A percentile compares a stretch with the other conserved stretches of the same genome.
phyloP scores from a whole-genome alignment of 441 rosid genomes.

The Pelargonium cotyledonis region DNA sequence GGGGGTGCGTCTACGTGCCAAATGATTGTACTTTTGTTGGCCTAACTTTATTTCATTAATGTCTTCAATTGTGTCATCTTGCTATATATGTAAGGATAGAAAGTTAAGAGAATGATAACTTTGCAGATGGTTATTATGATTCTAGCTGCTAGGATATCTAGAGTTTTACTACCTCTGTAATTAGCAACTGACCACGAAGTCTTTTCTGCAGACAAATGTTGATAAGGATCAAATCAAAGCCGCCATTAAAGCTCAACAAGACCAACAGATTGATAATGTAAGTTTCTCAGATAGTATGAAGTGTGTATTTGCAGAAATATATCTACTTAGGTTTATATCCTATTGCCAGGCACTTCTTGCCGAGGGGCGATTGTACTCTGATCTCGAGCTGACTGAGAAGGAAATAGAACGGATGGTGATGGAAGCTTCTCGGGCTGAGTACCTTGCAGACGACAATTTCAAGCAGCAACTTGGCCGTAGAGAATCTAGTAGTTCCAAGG shows the following conservation, averaged over 20 bases:
- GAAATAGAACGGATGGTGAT: slow-evolving; percentile 88
- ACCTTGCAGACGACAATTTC: slow-evolving; percentile 54
- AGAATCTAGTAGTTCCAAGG: slow-evolving; percentile 73
- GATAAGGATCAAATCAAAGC: slow-evolving; percentile 94
- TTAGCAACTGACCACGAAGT: background rate
- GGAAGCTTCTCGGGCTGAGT: slow-evolving; percentile 97
- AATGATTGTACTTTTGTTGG: too few relatives aligned
- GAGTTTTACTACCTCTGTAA: background rate
- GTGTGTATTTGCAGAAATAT: background rate
- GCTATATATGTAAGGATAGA: too few relatives aligned
- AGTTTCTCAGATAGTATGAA: slow-evolving; percentile 20
- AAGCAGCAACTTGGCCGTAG: slow-evolving; percentile 52
- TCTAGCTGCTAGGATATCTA: background rate
- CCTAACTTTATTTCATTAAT: too few relatives aligned
- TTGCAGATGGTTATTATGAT: background rate
- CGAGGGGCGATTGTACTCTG: slow-evolving; percentile 89
- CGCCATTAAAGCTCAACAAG: slow-evolving; percentile 96
- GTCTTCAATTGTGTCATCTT: too few relatives aligned
- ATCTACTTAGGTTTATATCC: slow-evolving; percentile 12
- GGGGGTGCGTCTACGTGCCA: slow-evolving; percentile 50
- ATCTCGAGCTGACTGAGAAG: slow-evolving; percentile 90
- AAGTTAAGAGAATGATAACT: too few relatives aligned
- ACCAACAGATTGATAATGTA: slow-evolving; percentile 86
- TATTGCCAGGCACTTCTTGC: slow-evolving; percentile 72
- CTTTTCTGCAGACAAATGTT: slow-evolving; percentile 56